These are phyloP conservation scores for Talaromyces sp. DNA, from an alignment of 2,329 filamentous ascomycete genomes.

Conservation along the genomic window DNA sequence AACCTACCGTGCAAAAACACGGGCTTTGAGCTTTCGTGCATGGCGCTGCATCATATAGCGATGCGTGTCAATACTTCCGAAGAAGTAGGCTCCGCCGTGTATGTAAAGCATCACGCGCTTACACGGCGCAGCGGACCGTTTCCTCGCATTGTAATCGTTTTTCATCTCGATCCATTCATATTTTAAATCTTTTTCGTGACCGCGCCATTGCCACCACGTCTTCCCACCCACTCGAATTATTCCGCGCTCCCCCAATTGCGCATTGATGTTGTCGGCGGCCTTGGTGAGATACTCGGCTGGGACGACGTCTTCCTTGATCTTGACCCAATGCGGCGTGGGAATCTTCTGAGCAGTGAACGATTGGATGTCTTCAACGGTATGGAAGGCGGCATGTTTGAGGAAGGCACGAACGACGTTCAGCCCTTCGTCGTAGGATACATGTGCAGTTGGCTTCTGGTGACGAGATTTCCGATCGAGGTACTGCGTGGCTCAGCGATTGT, in stretches of 20 bases:
- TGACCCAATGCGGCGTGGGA: constrained; percentile 82
- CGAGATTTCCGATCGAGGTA: constrained; percentile 75
- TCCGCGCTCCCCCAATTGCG: constrained; percentile 72
- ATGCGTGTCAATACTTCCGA: constrained; percentile 92
- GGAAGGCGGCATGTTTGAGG: constrained; percentile 74
- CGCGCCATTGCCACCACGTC: constrained; percentile 85
- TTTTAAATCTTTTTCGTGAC: constrained; percentile 58
- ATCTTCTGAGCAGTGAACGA: constrained; percentile 89
- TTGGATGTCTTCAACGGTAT: constrained; percentile 90
- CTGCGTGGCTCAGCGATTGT: constrained; percentile 37
- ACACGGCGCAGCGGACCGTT: constrained; percentile 53
- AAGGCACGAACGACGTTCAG: constrained; percentile 82
- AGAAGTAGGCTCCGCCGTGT: constrained; percentile 92
- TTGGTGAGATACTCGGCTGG: constrained; percentile 56
- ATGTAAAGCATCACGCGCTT: constrained; percentile 86
- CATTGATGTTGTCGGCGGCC: constrained; percentile 61
- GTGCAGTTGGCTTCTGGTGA: constrained; percentile 74
- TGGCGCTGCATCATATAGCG: constrained; percentile 97
- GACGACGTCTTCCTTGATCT: constrained; percentile 64
- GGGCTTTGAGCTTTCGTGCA: constrained; percentile 85
- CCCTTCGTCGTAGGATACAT: constrained; percentile 91
- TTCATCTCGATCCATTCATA: constrained; percentile 98
- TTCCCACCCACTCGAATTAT: constrained; percentile 70
- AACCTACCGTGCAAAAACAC: constrained; percentile 65
- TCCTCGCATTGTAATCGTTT: constrained; percentile 68